Conservation (phyloP, 2,329 filamentous ascomycete species). For the Neurospora crassa region DNA sequence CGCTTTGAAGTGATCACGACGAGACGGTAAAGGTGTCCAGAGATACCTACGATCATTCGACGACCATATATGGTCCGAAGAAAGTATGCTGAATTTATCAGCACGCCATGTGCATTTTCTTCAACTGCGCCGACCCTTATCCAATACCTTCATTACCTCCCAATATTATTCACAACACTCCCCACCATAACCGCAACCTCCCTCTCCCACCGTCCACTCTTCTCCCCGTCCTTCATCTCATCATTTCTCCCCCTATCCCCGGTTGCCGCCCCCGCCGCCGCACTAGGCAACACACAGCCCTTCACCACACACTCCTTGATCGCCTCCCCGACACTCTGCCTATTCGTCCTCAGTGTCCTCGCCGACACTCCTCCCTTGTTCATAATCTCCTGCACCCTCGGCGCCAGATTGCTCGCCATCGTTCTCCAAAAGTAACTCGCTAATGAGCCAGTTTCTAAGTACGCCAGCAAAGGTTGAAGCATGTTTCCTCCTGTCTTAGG, state of each 20-base stretch:
- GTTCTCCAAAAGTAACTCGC: slow-evolving; percentile 91
- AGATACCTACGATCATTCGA: neutral
- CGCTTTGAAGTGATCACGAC: neutral
- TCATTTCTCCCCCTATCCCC: slow-evolving; percentile 33
- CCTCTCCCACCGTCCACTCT: slow-evolving; percentile 57
- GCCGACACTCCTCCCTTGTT: slow-evolving; percentile 75
- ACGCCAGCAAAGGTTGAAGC: slow-evolving; percentile 60
- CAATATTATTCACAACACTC: slow-evolving; percentile 57
- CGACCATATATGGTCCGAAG: neutral
- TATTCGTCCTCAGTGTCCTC: slow-evolving; percentile 68
- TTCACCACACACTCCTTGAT: slow-evolving; percentile 75
- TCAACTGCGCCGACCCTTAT: neutral
- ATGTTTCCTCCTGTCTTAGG: slow-evolving; percentile 38
- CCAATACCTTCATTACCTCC: slow-evolving; percentile 24
- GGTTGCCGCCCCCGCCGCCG: slow-evolving; percentile 28
- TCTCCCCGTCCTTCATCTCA: slow-evolving; percentile 29
- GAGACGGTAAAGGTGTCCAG: neutral
- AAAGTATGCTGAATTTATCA: neutral
- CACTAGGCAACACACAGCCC: slow-evolving; percentile 60
- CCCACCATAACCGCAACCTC: slow-evolving; percentile 94
- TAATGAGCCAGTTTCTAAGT: slow-evolving; percentile 81
- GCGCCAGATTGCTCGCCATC: slow-evolving; percentile 66
- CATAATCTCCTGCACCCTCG: slow-evolving; percentile 76
- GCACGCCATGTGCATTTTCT: neutral
- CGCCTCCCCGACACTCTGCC: slow-evolving; percentile 63